Evolutionary conservation across 148 eudicot species (phyloP).

Genomic region (Diospyros kaki): DNA sequence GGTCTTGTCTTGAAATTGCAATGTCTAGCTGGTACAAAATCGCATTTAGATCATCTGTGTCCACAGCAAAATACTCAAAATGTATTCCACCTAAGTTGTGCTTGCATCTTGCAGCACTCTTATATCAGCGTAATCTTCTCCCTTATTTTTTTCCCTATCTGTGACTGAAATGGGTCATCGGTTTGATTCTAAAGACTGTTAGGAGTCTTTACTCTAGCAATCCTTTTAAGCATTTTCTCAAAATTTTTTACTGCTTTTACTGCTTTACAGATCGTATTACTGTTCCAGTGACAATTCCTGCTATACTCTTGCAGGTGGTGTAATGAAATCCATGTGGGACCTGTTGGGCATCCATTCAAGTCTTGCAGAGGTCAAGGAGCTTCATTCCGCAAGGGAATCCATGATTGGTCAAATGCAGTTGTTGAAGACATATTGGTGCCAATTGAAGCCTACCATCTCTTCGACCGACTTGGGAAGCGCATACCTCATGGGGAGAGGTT

Average conservation of each 20-base stretch:
- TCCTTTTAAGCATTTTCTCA: neutral
- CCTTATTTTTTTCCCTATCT: neutral
- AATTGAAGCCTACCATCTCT: conserved; percentile 75
- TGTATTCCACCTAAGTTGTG: neutral
- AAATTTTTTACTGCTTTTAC: neutral
- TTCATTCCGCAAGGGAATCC: conserved; percentile 57
- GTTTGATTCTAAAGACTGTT: neutral
- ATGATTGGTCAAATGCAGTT: conserved; percentile 70
- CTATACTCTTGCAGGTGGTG: conserved; percentile 58
- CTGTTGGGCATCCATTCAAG: conserved; percentile 84
- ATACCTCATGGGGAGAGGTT: conserved; percentile 83
- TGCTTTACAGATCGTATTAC: neutral
- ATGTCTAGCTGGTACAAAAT: neutral
- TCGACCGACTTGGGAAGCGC: conserved; percentile 79
- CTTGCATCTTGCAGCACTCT: neutral
- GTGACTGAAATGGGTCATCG: neutral
- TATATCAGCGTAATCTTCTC: neutral
- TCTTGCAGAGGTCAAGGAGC: conserved; percentile 75
- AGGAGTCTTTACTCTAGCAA: neutral
- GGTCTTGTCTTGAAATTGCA: neutral
- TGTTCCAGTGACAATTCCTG: neutral
- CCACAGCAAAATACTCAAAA: too few relatives aligned
- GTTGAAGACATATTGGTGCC: conserved; percentile 71
- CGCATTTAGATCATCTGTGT: neutral
- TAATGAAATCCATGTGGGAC: conserved; percentile 89